Percentiles rank a stretch among this genome's conserved stretches.
Evolutionary conservation across 2,329 filamentous ascomycete genomes (phyloP).

Genomic region (Macroventuria anomochaeta): DNA sequence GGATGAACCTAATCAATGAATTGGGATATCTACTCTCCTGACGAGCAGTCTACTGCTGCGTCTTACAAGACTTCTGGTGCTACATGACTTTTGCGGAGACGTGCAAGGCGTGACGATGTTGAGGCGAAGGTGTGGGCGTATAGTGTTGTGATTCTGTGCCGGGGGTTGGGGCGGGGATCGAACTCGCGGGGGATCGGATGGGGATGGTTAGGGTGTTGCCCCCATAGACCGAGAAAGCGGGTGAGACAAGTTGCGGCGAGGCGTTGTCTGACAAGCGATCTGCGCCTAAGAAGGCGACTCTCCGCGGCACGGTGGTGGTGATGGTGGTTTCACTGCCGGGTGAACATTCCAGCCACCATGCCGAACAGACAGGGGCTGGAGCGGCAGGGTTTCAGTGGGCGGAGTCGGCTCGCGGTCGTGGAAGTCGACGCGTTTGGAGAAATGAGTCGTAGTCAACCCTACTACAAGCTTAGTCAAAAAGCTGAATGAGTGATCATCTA

Average conservation of each 20-base stretch:
- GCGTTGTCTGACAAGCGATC: background rate
- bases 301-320: background rate
- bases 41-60: slow-evolving; percentile 25
- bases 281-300: background rate
- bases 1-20: slow-evolving; percentile 21
- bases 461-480: slow-evolving; percentile 25
- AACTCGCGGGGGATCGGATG: slow-evolving; percentile 12
- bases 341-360: background rate
- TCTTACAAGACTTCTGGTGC: slow-evolving; percentile 44
- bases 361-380: background rate
- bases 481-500: slow-evolving; percentile 22
- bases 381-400: background rate
- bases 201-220: slow-evolving; percentile 8
- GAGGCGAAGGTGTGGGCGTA: slow-evolving; percentile 22
- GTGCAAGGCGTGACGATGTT: slow-evolving; percentile 33
- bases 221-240: background rate
- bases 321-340: background rate
- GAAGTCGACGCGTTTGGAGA: slow-evolving; percentile 1
- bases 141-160: slow-evolving; percentile 18
- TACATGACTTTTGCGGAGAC: slow-evolving; percentile 42
- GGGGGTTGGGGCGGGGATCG: slow-evolving; percentile 18
- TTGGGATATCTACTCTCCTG: slow-evolving; percentile 38
- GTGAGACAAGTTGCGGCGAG: background rate
- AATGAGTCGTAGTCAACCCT: slow-evolving; percentile 4
- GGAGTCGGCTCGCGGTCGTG: background rate